These are phyloP conservation scores for Gaertneriomyces sp. DNA, from an alignment of 192 early-diverging fungal genomes.

Conservation along the genomic window DNA sequence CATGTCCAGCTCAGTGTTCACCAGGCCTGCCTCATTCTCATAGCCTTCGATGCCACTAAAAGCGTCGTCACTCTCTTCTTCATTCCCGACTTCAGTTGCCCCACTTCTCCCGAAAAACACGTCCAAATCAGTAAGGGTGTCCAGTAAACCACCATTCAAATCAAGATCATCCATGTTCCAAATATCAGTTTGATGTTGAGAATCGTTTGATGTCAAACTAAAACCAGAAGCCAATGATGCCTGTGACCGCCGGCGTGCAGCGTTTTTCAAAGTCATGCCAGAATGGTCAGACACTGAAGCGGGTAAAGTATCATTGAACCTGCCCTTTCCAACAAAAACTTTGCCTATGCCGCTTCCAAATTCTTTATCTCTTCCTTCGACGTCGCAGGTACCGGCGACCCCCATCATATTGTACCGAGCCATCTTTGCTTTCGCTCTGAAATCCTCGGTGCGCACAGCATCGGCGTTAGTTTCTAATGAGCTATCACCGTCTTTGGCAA, in stretches of 20 bases:
- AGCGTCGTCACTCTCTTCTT: conserved; percentile 6
- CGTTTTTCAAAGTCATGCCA: neutral
- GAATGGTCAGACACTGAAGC: no score
- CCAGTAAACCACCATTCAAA: conserved; percentile 10
- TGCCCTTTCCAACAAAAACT: conserved; percentile 9
- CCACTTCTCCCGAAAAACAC: conserved; percentile 32
- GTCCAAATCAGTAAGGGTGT: conserved; percentile 30
- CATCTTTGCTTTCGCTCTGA: conserved; percentile 15
- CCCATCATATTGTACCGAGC: conserved; percentile 43
- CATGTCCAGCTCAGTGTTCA: neutral
- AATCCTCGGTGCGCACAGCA: conserved; percentile 35
- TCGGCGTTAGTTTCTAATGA: neutral
- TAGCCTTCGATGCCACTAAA: conserved; percentile 17
- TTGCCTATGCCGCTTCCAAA: no score
- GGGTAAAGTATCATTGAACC: no score
- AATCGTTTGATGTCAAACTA: neutral
- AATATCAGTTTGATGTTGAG: neutral
- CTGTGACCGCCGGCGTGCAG: neutral
- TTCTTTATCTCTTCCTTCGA: neutral
- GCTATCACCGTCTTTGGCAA: conserved; percentile 26
- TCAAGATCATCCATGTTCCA: conserved; percentile 22
- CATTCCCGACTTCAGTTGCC: neutral
- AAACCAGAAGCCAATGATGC: neutral
- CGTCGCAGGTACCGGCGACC: conserved; percentile 32
- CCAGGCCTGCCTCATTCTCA: conserved; percentile 2